Percentiles rank a stretch among this genome's conserved stretches.
These are phyloP conservation scores for Metarhizium sp. DNA, from an alignment of 2,329 filamentous ascomycete species.

Conservation along the genomic window DNA sequence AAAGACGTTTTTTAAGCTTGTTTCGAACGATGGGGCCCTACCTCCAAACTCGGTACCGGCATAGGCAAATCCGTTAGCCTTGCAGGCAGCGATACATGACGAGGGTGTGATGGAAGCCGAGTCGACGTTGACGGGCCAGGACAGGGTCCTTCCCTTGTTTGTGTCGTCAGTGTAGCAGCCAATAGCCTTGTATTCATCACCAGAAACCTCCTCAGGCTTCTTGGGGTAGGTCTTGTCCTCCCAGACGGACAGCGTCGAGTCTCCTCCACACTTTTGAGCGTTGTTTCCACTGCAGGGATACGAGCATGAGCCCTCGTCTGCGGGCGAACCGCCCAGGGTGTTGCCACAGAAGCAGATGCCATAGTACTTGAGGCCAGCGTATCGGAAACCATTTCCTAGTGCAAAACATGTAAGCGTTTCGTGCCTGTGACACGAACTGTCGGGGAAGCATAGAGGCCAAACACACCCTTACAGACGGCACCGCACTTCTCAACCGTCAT, in stretches of 20 bases:
- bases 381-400: constrained; percentile 38
- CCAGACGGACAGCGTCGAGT: constrained; percentile 36
- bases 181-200: constrained; percentile 45
- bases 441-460: background rate
- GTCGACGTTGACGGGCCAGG: constrained; percentile 30
- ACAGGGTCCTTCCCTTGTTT: constrained; percentile 32
- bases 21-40: background rate
- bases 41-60: constrained; percentile 39
- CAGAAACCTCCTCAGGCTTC: constrained; percentile 33
- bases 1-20: too few species aligned
- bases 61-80: constrained; percentile 34
- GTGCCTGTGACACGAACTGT: background rate
- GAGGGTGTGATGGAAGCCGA: constrained; percentile 30
- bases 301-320: constrained; percentile 45
- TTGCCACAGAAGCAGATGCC: constrained; percentile 44
- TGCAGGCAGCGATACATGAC: constrained; percentile 33
- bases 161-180: constrained; percentile 50
- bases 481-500: constrained; percentile 41
- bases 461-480: constrained; percentile 37
- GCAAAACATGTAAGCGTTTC: background rate
- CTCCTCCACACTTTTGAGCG: constrained; percentile 36
- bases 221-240: constrained; percentile 38
- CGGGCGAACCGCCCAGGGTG: constrained; percentile 39
- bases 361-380: constrained; percentile 41
- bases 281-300: constrained; percentile 42